A percentile compares a stretch with the other conserved stretches of the same genome.
Evolutionary conservation across 2,329 filamentous ascomycete genomes (phyloP).

Genomic region (Colletotrichum spinosum): DNA sequence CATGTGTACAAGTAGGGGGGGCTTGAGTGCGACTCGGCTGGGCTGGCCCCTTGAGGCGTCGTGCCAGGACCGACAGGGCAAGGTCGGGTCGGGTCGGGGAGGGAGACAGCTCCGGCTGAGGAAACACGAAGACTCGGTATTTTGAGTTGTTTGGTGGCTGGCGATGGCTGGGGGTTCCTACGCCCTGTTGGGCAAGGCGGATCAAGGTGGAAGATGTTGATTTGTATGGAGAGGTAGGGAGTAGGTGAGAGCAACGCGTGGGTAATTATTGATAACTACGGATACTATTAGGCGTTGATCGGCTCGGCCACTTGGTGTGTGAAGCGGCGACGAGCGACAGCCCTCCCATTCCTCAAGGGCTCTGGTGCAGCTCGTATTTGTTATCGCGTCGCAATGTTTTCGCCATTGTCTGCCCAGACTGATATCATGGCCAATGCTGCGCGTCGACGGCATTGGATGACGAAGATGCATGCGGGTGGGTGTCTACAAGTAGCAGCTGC

Average conservation of each 20-base stretch:
- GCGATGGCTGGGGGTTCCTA: no score
- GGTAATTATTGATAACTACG: no score
- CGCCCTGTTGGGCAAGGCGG: no score
- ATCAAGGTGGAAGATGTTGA: no score
- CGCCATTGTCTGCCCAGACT: conserved; percentile 1
- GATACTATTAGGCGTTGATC: no score
- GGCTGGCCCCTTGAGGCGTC: neutral
- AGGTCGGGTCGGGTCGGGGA: no score
- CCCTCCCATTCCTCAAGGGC: neutral
- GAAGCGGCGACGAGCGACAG: neutral
- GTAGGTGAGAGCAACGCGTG: no score
- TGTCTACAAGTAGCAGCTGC: neutral
- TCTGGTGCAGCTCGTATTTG: conserved; percentile 32
- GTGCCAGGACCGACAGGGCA: neutral
- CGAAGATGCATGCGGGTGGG: neutral
- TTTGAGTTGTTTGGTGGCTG: neutral
- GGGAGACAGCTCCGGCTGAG: neutral
- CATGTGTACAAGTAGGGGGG: neutral
- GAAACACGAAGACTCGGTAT: neutral
- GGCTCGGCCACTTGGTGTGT: no score
- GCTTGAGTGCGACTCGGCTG: neutral
- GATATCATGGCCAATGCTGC: conserved; percentile 6
- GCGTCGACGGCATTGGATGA: conserved; percentile 20
- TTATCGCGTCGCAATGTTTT: neutral
- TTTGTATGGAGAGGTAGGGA: no score